phyloP scores from a whole-genome alignment of 2,329 filamentous ascomycete species.

The Hymenoscyphus occultus region DNA sequence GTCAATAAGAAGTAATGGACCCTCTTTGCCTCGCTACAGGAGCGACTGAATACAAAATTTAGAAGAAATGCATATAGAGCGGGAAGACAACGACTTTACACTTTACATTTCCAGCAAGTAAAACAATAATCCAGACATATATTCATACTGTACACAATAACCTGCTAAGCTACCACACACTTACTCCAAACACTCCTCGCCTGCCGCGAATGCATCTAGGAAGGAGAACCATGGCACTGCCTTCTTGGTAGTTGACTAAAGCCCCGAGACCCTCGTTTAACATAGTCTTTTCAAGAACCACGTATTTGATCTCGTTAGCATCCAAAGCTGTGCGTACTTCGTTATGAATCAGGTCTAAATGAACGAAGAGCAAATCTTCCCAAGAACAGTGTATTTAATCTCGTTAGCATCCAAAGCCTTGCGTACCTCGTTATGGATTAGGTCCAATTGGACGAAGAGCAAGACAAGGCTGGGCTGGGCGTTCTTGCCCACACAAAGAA shows the following conservation, averaged over 20 bases:
- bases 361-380: constrained; percentile 54
- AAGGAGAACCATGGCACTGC: constrained; percentile 45
- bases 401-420: constrained; percentile 34
- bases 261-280: constrained; percentile 31
- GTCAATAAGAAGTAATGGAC: too few species aligned
- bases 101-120: too few species aligned
- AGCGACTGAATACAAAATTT: too few species aligned
- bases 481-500: too few species aligned
- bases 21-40: too few species aligned
- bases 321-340: constrained; percentile 38
- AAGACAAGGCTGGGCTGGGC: constrained; percentile 31
- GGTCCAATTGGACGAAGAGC: constrained; percentile 52
- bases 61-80: too few species aligned
- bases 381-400: constrained; percentile 40
- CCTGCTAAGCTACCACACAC: too few species aligned
- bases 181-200: constrained; percentile 38
- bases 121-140: too few species aligned
- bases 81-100: too few species aligned
- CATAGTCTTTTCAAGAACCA: constrained; percentile 37
- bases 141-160: too few species aligned
- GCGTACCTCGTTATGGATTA: constrained; percentile 42
- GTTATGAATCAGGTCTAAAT: constrained; percentile 46
- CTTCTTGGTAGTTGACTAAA: constrained; percentile 42
- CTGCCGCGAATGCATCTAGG: constrained; percentile 58
- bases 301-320: constrained; percentile 34